phyloP scores from a whole-genome alignment of 768 basidiomycete species.

The Postia placenta region DNA sequence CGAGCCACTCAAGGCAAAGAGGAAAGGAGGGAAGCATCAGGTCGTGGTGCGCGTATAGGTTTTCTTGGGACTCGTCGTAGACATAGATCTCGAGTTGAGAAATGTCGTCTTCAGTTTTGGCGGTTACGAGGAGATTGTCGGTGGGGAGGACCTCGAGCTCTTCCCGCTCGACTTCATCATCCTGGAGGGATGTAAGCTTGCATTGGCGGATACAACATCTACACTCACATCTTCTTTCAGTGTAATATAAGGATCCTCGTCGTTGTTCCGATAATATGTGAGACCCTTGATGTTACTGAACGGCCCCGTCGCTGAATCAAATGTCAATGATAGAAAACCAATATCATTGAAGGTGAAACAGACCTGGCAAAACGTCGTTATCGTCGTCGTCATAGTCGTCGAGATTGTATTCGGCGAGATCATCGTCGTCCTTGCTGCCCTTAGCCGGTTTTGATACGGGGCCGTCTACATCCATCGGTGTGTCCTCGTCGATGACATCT shows the following conservation, averaged over 20 bases:
- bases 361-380: slow-evolving; percentile 44
- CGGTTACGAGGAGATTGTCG: slow-evolving; percentile 88
- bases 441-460: slow-evolving; percentile 18
- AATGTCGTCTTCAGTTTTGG: slow-evolving; percentile 95
- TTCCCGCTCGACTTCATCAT: slow-evolving; percentile 77
- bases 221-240: slow-evolving; percentile 82
- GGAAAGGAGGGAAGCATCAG: slow-evolving; percentile 97
- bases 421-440: slow-evolving; percentile 40
- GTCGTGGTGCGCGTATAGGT: slow-evolving; percentile 95
- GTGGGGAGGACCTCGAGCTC: slow-evolving; percentile 86
- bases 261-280: slow-evolving; percentile 84
- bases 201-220: slow-evolving; percentile 7
- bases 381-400: slow-evolving; percentile 89
- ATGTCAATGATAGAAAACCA: background rate
- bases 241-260: slow-evolving; percentile 96
- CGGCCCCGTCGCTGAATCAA: slow-evolving; percentile 52
- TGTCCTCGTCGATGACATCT: slow-evolving; percentile 32
- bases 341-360: slow-evolving; percentile 9
- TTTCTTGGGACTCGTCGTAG: slow-evolving; percentile 88
- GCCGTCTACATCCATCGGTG: background rate
- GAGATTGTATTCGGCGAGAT: slow-evolving; percentile 82
- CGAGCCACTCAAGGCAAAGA: slow-evolving; percentile 98
- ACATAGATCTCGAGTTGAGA: slow-evolving; percentile 95
- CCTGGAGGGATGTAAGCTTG: slow-evolving; percentile 28
- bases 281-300: slow-evolving; percentile 97